These are phyloP conservation scores for Ceratocystiopsis sp. DNA, from an alignment of 2,329 filamentous ascomycete genomes.

Conservation along the genomic window DNA sequence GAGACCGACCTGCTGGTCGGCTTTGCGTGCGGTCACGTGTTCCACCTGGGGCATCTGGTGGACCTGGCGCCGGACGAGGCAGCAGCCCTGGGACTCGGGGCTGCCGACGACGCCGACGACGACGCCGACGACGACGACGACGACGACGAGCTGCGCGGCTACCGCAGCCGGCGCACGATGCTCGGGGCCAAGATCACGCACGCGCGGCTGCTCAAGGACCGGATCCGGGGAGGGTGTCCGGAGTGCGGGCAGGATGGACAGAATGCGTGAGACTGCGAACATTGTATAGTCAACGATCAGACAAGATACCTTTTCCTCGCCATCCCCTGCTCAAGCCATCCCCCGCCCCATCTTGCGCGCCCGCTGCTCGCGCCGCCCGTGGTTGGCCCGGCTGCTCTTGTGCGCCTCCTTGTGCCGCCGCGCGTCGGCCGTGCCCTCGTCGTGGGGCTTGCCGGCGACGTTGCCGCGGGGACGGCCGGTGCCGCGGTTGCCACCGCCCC, in stretches of 20 bases:
- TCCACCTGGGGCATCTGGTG: constrained; percentile 58
- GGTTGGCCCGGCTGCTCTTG: constrained; percentile 69
- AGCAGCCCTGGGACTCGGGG: constrained; percentile 20
- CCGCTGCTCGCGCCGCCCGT: constrained; percentile 60
- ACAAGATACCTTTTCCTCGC: not conserved
- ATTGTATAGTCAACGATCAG: too few species aligned
- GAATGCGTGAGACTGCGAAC: too few species aligned
- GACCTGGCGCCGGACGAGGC: constrained; percentile 29
- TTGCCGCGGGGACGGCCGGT: constrained; percentile 35
- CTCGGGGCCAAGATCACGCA: constrained; percentile 80
- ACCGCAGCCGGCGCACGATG: constrained; percentile 35
- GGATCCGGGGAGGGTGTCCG: constrained; percentile 47
- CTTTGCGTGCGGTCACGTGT: constrained; percentile 70
- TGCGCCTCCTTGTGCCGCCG: constrained; percentile 65
- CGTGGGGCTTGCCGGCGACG: constrained; percentile 46
- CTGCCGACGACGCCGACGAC: constrained; percentile 14
- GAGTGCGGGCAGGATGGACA: constrained; percentile 23
- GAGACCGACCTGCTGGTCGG: constrained; percentile 60
- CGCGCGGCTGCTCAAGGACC: constrained; percentile 59
- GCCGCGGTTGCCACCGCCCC: constrained; percentile 29
- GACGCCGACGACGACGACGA: too few species aligned
- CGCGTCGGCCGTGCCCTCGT: constrained; percentile 55
- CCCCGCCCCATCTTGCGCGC: constrained; percentile 48
- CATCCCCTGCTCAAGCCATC: constrained; percentile 12
- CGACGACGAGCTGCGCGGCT: constrained; percentile 22